Evolutionary conservation across 352 stramenopile genomes (phyloP).

Genomic region (Peronospora tabacina): DNA sequence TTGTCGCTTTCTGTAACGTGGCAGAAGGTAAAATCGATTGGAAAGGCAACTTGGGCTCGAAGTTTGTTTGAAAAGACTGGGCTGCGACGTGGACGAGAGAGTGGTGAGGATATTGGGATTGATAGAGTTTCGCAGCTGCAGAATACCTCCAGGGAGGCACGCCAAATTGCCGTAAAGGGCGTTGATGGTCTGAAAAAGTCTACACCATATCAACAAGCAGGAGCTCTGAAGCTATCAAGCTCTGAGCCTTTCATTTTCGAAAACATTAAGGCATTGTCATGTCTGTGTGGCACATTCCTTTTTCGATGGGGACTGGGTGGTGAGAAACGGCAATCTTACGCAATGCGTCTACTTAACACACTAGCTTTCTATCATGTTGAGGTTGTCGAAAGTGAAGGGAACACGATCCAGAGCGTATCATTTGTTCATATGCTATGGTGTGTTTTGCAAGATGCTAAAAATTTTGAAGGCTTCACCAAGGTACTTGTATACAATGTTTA

Average conservation of each 20-base stretch:
- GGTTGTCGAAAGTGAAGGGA: slow-evolving; percentile 9
- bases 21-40: slow-evolving; percentile 49
- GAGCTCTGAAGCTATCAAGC: slow-evolving; percentile 14
- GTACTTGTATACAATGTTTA: slow-evolving; percentile 14
- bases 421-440: slow-evolving; percentile 54
- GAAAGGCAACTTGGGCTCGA: slow-evolving; percentile 45
- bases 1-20: slow-evolving; percentile 48
- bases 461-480: slow-evolving; percentile 47
- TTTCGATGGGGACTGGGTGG: slow-evolving; percentile 46
- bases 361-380: slow-evolving; percentile 46
- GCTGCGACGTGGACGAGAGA: slow-evolving; percentile 25
- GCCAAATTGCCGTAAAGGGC: slow-evolving; percentile 27
- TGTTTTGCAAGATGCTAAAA: slow-evolving; percentile 45
- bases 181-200: slow-evolving; percentile 4
- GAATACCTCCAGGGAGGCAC: slow-evolving; percentile 38
- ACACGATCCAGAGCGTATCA: slow-evolving; percentile 16
- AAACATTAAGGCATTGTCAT: slow-evolving; percentile 37
- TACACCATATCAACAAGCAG: slow-evolving; percentile 4
- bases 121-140: slow-evolving; percentile 13
- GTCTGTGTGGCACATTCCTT: slow-evolving; percentile 45
- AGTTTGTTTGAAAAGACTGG: slow-evolving; percentile 51
- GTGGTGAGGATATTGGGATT: slow-evolving; percentile 1
- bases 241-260: slow-evolving; percentile 38
- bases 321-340: slow-evolving; percentile 31
- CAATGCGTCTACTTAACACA: slow-evolving; percentile 52